Percentiles rank a stretch among this genome's conserved stretches.
Conservation (phyloP, 2,329 filamentous ascomycete genomes). For the Camillea tinctor region DNA sequence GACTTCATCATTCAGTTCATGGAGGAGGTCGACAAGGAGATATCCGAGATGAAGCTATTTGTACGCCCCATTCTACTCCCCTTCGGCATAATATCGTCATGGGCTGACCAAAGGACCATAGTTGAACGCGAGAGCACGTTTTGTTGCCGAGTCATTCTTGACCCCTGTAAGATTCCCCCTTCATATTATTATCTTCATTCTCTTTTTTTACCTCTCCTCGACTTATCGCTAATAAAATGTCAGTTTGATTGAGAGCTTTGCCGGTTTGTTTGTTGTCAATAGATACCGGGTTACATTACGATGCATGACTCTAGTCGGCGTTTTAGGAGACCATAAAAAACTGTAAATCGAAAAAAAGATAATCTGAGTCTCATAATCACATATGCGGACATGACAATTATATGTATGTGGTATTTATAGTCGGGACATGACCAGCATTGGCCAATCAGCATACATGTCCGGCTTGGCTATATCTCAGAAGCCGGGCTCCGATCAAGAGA, state of each 20-base stretch:
- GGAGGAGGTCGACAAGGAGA: conserved; percentile 99
- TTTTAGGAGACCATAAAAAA: conserved; percentile 9
- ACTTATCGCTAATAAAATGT: conserved; percentile 3
- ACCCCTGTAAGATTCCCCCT: conserved; percentile 67
- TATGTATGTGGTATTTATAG: not conserved
- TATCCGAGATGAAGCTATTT: conserved; percentile 99
- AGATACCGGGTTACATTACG: conserved; percentile 2
- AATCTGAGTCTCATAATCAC: not conserved
- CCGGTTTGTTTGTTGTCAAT: not conserved
- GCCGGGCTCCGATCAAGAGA: too few species aligned
- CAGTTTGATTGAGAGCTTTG: conserved; percentile 20
- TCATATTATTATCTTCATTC: not conserved
- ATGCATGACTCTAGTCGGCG: conserved; percentile 6
- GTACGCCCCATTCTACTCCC: conserved; percentile 54
- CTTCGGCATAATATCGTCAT: conserved; percentile 3
- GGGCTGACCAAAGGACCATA: conserved; percentile 42
- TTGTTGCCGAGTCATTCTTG: conserved; percentile 97
- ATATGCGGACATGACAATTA: not conserved
- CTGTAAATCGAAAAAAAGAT: conserved; percentile 9
- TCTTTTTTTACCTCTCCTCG: too few species aligned
- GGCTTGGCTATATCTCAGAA: not conserved
- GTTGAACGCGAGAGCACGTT: conserved; percentile 95
- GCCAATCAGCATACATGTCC: not conserved
- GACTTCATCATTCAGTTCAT: conserved; percentile 99
- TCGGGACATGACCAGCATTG: not conserved